phyloP scores from a whole-genome alignment of 257 asterid genomes.

The Rhazya stricta region DNA sequence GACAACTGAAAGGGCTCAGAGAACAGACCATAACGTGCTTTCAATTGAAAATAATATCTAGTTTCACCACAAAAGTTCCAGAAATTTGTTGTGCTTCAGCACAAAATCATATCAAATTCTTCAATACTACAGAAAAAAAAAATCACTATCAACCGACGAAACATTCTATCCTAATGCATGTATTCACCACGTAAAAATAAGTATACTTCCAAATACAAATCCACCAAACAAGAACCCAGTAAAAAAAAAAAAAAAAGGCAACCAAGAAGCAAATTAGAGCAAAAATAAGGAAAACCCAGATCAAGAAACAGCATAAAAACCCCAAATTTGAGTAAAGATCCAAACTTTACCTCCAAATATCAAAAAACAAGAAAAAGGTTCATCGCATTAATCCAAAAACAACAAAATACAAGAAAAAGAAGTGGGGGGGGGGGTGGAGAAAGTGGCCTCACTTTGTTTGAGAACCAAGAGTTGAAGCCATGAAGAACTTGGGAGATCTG shows the following conservation, averaged over 20 bases:
- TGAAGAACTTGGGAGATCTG: conserved; percentile 68
- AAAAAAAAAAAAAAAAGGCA: neutral
- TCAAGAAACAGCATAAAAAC: conserved; percentile 4
- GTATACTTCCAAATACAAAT: neutral
- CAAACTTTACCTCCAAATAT: conserved; percentile 8
- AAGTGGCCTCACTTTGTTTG: conserved; percentile 44
- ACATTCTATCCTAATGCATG: neutral
- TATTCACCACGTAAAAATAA: neutral
- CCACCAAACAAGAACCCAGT: neutral
- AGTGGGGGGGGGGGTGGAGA: too few species aligned
- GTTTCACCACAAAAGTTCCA: neutral
- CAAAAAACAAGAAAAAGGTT: neutral
- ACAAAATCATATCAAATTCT: neutral
- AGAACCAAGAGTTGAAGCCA: conserved; percentile 72
- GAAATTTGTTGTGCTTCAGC: neutral
- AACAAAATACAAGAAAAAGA: neutral
- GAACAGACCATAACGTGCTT: neutral
- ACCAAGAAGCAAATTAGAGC: conserved; percentile 1
- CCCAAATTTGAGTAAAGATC: conserved; percentile 19
- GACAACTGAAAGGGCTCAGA: neutral
- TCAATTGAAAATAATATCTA: neutral
- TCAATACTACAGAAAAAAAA: neutral
- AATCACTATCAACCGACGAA: neutral
- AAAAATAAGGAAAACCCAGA: conserved; percentile 14
- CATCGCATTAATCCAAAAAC: conserved; percentile 1